A percentile compares a stretch with the other conserved stretches of the same genome.
These are phyloP conservation scores for Geotrichum bryndzae DNA, from an alignment of 1,139 yeast genomes.

Conservation along the genomic window DNA sequence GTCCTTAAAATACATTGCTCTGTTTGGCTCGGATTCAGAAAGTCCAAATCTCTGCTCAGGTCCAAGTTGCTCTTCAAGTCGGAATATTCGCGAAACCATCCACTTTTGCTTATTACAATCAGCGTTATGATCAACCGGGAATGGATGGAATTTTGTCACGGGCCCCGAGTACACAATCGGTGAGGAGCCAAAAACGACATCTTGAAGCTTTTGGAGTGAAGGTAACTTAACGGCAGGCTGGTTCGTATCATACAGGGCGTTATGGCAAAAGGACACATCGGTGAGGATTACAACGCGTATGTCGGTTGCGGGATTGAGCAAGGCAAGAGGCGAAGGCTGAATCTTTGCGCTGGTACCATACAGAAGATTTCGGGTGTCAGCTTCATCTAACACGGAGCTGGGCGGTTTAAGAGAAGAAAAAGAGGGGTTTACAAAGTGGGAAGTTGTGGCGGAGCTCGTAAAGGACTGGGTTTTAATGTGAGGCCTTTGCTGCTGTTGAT, in stretches of 20 bases:
- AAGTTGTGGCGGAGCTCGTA: background rate
- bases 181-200: conserved; percentile 12
- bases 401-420: background rate
- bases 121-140: conserved; percentile 4
- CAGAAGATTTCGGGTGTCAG: conserved; percentile 28
- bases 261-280: conserved; percentile 23
- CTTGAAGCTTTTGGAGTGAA: conserved; percentile 4
- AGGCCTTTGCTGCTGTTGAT: background rate
- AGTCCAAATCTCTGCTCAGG: background rate
- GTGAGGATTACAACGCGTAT: conserved; percentile 27
- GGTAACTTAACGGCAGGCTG: conserved; percentile 2
- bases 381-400: conserved; percentile 27
- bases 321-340: background rate
- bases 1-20: too few species aligned
- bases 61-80: background rate
- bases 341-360: conserved; percentile 16
- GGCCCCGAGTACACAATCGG: conserved; percentile 11
- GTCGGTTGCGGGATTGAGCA: conserved; percentile 22
- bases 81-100: conserved; percentile 14
- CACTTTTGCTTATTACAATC: conserved; percentile 4
- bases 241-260: conserved; percentile 26
- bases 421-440: background rate
- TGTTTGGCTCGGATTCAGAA: background rate
- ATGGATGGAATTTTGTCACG: conserved; percentile 13
- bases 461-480: background rate